Evolutionary conservation across 371 early-diverging fungal species (phyloP).

Genomic region (Syncephalastrum contaminatum): DNA sequence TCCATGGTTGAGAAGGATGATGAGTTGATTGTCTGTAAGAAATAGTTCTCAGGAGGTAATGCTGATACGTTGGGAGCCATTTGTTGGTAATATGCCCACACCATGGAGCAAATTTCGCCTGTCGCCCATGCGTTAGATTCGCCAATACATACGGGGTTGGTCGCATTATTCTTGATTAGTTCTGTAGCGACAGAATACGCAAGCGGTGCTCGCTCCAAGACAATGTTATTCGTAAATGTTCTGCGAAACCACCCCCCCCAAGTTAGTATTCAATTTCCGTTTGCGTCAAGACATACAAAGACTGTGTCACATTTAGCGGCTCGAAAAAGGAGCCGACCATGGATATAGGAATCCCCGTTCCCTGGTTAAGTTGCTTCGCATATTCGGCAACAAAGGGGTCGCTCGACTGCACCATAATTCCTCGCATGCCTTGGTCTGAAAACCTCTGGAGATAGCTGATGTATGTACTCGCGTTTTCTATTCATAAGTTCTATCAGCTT

Average conservation of each 20-base stretch:
- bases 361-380: conserved; percentile 3
- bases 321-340: conserved; percentile 21
- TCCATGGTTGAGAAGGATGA: conserved; percentile 23
- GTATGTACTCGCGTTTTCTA: too few species aligned
- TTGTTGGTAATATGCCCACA: conserved; percentile 17
- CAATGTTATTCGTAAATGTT: conserved; percentile 12
- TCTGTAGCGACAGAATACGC: conserved; percentile 16
- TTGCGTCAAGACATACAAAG: background rate
- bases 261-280: background rate
- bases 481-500: too few species aligned
- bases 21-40: conserved; percentile 19
- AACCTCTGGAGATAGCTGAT: conserved; percentile 3
- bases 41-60: conserved; percentile 5
- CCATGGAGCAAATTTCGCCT: conserved; percentile 11
- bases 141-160: conserved; percentile 20
- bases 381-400: conserved; percentile 10
- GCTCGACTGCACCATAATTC: conserved; percentile 26
- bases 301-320: conserved; percentile 1
- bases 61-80: background rate
- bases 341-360: conserved; percentile 2
- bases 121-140: conserved; percentile 6
- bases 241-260: background rate
- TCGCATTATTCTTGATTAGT: conserved; percentile 10
- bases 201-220: conserved; percentile 10
- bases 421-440: conserved; percentile 9